phyloP scores from a whole-genome alignment of 345 rosid species.

The Lepidium aucheri region DNA sequence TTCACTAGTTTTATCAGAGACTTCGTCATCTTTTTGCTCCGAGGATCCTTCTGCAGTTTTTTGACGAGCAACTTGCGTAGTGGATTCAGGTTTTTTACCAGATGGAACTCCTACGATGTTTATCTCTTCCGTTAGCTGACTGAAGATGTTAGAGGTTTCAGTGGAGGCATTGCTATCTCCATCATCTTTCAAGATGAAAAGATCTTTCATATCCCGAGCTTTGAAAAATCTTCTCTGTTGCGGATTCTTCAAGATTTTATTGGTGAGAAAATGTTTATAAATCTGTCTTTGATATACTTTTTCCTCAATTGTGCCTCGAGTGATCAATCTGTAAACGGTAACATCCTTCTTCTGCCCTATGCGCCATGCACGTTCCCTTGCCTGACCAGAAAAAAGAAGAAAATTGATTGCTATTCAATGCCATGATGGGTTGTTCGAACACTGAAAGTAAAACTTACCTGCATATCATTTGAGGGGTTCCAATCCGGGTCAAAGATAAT shows the following conservation, averaged over 20 bases:
- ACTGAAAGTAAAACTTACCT: slow-evolving; percentile 37
- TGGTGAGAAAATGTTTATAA: slow-evolving; percentile 92
- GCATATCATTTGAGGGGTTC: slow-evolving; percentile 98
- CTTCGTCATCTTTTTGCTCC: slow-evolving; percentile 41
- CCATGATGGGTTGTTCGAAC: neutral
- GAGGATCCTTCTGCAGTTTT: slow-evolving; percentile 33
- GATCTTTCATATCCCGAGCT: slow-evolving; percentile 98
- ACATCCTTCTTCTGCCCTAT: slow-evolving; percentile 94
- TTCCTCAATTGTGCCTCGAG: slow-evolving; percentile 93
- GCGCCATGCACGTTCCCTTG: slow-evolving; percentile 99
- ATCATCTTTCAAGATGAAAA: slow-evolving; percentile 67
- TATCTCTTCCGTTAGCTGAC: slow-evolving; percentile 74
- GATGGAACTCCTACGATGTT: slow-evolving; percentile 49
- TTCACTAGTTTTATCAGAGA: slow-evolving; percentile 29
- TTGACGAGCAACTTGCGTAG: slow-evolving; percentile 17
- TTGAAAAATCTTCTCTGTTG: slow-evolving; percentile 88
- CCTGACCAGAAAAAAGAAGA: slow-evolving; percentile 34
- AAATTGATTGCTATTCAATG: neutral
- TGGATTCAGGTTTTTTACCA: slow-evolving; percentile 23
- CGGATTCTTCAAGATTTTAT: slow-evolving; percentile 90
- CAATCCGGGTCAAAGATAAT: slow-evolving; percentile 98
- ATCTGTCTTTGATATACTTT: slow-evolving; percentile 96
- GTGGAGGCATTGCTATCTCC: slow-evolving; percentile 53
- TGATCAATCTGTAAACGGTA: slow-evolving; percentile 84
- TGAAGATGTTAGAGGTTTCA: slow-evolving; percentile 78